Conservation (phyloP, 805 yeast genomes). For the Candida railenensis region DNA sequence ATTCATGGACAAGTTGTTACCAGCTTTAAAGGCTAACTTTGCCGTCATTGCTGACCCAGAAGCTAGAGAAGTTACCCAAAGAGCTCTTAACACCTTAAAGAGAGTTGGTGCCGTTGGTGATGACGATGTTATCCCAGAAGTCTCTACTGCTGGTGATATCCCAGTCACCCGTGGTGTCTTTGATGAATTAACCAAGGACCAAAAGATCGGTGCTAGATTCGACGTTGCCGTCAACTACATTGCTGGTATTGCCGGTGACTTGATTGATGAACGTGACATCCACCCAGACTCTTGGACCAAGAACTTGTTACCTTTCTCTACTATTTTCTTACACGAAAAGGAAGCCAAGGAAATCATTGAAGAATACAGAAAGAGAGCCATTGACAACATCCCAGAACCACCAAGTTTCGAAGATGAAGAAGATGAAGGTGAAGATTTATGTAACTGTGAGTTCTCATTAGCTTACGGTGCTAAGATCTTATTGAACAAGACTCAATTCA, state of each 20-base stretch:
- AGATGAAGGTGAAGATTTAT: conserved; percentile 98
- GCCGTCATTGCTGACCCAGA: conserved; percentile 99
- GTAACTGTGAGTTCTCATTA: conserved; percentile 99
- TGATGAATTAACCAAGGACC: conserved; percentile 65
- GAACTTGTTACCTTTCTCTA: conserved; percentile 88
- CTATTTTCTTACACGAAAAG: conserved; percentile 92
- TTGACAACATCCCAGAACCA: conserved; percentile 97
- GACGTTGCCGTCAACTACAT: conserved; percentile 73
- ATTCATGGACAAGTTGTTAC: conserved; percentile 91
- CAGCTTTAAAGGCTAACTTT: conserved; percentile 92
- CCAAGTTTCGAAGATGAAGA: conserved; percentile 95
- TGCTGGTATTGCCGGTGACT: conserved; percentile 97
- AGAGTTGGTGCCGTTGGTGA: conserved; percentile 98
- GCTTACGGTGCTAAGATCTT: conserved; percentile 99
- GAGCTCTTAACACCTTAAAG: conserved; percentile 96
- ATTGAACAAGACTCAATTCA: conserved; percentile 98
- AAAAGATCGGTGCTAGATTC: conserved; percentile 76
- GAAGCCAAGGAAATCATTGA: conserved; percentile 85
- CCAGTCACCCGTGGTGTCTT: conserved; percentile 82
- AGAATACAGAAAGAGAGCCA: conserved; percentile 92
- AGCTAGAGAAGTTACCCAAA: conserved; percentile 97
- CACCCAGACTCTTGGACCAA: conserved; percentile 91
- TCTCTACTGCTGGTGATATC: conserved; percentile 98
- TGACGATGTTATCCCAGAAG: conserved; percentile 90
- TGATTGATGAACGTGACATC: conserved; percentile 94